Evolutionary conservation across 1,284 basidiomycete species (phyloP), one percentile per base, ranked within the genome.

Genomic region (Tetrapyrgos nigripes): DNA sequence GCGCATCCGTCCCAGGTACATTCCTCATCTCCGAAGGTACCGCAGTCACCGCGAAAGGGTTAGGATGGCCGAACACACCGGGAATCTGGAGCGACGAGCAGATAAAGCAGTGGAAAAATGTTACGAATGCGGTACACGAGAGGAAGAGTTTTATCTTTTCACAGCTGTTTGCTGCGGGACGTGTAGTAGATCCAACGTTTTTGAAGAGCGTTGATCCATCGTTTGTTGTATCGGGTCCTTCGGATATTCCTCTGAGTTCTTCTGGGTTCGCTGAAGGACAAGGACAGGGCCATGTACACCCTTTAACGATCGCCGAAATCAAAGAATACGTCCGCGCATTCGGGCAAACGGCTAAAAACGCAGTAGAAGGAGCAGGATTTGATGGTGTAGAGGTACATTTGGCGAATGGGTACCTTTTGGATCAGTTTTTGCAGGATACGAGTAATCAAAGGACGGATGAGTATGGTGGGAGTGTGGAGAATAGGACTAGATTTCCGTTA

Each of bases 381-480:
- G 79, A 81, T 55, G 79, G 78, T 3, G 72, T 73, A 9, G 72
- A 75, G 57, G 48, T 75, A 10, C 73, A 74, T 45, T 59, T 28
- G 2, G 68, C 71, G n/a, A 70, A 73, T 54, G 74, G 76, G 4
- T 76, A 74, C 53, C 64, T 79, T 6, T 28, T 76, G 29, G 75
- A 76, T 58, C 74, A 76, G 62, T 79, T 77, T 61, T 27, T 72
- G 21, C 74, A 78, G 57, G 67, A 73, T 43, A 57, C 66, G 14
- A 55, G 70, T 48, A 83, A 83, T 69, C 70, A 76, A 47, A 76
- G 82, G 31, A 80, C 77, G 9, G 83, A 85, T 66, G 64, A 71
- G 26, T 85, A 80, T 68, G 82, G 83, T 11, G 82, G 82, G 3
- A 73, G 71, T 9, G 53, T 80, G 37, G 77, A 80, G 68, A 82